Evolutionary conservation across 2,329 filamentous ascomycete genomes (phyloP).

Genomic region (Cylindrodendrum hubeiense): DNA sequence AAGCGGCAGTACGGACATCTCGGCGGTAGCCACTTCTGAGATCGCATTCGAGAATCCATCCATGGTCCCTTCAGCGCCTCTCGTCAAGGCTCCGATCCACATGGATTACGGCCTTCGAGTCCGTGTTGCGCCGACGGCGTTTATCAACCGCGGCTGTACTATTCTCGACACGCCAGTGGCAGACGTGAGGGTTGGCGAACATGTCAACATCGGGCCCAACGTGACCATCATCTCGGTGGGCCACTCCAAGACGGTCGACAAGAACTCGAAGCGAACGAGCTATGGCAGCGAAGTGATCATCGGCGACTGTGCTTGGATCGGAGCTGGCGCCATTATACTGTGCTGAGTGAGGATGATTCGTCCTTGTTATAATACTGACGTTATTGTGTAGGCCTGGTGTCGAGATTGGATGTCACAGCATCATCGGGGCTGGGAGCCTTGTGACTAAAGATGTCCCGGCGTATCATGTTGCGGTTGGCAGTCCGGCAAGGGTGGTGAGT

Average conservation of each 20-base stretch:
- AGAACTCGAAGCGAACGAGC: slow-evolving; percentile 1
- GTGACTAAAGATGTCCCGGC: slow-evolving; percentile 6
- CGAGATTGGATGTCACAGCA: slow-evolving; percentile 10
- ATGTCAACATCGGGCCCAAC: slow-evolving; percentile 18
- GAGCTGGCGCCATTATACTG: not conserved
- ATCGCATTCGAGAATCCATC: slow-evolving; percentile 9
- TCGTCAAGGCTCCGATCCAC: slow-evolving; percentile 7
- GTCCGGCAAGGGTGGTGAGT: not conserved
- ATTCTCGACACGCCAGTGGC: slow-evolving; percentile 13
- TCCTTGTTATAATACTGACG: not conserved
- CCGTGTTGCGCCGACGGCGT: not conserved
- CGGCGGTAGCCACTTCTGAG: not conserved
- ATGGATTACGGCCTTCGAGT: slow-evolving; percentile 15
- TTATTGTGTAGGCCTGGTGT: not conserved
- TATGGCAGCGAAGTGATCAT: slow-evolving; percentile 8
- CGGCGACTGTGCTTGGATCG: slow-evolving; percentile 18
- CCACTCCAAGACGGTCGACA: not conserved
- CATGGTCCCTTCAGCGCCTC: not conserved
- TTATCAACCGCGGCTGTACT: slow-evolving; percentile 4
- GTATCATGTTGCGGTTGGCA: slow-evolving; percentile 6
- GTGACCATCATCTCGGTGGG: slow-evolving; percentile 17
- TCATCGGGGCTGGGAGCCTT: slow-evolving; percentile 6
- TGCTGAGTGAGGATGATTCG: not conserved
- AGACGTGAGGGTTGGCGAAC: slow-evolving; percentile 8
- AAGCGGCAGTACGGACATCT: not conserved